These are phyloP conservation scores for Zoysia japonica DNA, from an alignment of 176 grass and related monocot species.

Conservation along the genomic window DNA sequence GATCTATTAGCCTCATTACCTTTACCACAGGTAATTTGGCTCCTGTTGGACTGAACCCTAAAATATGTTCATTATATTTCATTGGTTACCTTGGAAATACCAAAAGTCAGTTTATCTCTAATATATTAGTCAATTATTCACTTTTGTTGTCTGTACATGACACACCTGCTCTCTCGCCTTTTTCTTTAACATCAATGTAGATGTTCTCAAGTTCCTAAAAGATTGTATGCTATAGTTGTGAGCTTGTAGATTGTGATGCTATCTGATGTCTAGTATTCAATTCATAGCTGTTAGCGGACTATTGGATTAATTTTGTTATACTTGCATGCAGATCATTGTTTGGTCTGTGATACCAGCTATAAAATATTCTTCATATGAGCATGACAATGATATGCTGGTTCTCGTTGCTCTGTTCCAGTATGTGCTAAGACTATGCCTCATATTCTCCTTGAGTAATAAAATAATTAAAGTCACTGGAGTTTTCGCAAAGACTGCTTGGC, in stretches of 20 bases:
- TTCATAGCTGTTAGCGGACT: constrained; percentile 24
- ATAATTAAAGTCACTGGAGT: constrained; percentile 76
- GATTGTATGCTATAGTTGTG: neutral
- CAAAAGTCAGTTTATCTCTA: constrained; percentile 7
- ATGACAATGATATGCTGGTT: constrained; percentile 74
- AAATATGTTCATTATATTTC: constrained; percentile 2
- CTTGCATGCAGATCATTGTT: constrained; percentile 71
- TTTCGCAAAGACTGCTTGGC: constrained; percentile 91
- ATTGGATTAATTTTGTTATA: constrained; percentile 26
- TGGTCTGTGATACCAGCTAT: constrained; percentile 85
- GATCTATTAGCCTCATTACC: constrained; percentile 85
- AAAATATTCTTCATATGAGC: constrained; percentile 64
- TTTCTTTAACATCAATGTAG: constrained; percentile 2
- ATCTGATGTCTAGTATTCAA: constrained; percentile 15
- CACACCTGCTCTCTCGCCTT: neutral
- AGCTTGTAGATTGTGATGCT: neutral
- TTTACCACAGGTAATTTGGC: constrained; percentile 79
- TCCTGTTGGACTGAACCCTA: constrained; percentile 1
- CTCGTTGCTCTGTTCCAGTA: constrained; percentile 80
- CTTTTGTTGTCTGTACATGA: neutral
- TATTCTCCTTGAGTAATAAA: constrained; percentile 78
- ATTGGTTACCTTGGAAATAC: neutral
- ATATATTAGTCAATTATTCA: neutral
- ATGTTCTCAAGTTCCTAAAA: constrained; percentile 5
- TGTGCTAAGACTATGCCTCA: constrained; percentile 81